Conservation (phyloP, 148 eudicot genomes). For the Beta vulgaris region DNA sequence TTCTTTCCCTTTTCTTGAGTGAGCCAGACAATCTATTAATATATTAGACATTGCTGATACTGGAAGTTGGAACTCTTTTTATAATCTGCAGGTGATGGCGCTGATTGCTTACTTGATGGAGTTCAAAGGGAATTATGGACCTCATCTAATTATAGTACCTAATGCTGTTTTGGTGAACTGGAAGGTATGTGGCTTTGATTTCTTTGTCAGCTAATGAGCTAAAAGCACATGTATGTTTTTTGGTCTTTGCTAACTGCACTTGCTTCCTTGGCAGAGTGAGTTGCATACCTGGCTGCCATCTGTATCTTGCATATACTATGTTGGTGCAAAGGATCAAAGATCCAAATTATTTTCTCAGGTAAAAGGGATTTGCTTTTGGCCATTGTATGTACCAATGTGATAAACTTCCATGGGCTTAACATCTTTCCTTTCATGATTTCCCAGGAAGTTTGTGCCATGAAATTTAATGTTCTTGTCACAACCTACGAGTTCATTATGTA, state of each 20-base stretch:
- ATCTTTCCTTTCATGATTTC: conserved; percentile 21
- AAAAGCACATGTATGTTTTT: not conserved
- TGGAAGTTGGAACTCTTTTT: not conserved
- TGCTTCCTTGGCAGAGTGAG: conserved; percentile 65
- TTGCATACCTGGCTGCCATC: conserved; percentile 87
- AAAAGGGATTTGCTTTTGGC: conserved; percentile 24
- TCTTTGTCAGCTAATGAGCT: not conserved
- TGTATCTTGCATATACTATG: conserved; percentile 91
- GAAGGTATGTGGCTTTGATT: conserved; percentile 57
- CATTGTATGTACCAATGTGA: not conserved
- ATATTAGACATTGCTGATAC: not conserved
- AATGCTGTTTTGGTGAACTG: conserved; percentile 99
- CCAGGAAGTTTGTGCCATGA: conserved; percentile 92
- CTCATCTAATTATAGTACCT: conserved; percentile 96
- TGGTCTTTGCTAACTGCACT: conserved; percentile 17
- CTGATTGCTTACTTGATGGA: conserved; percentile 98
- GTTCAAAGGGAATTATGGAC: conserved; percentile 95
- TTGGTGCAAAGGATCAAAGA: conserved; percentile 89
- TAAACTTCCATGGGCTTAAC: conserved; percentile 14
- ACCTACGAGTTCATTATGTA: conserved; percentile 97
- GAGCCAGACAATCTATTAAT: not conserved
- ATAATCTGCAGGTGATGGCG: conserved; percentile 78
- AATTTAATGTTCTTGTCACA: conserved; percentile 96
- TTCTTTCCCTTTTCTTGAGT: not conserved
- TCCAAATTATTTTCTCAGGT: conserved; percentile 90